Evolutionary conservation across 768 basidiomycete species (phyloP).

Genomic region (Tulasnella sp.): DNA sequence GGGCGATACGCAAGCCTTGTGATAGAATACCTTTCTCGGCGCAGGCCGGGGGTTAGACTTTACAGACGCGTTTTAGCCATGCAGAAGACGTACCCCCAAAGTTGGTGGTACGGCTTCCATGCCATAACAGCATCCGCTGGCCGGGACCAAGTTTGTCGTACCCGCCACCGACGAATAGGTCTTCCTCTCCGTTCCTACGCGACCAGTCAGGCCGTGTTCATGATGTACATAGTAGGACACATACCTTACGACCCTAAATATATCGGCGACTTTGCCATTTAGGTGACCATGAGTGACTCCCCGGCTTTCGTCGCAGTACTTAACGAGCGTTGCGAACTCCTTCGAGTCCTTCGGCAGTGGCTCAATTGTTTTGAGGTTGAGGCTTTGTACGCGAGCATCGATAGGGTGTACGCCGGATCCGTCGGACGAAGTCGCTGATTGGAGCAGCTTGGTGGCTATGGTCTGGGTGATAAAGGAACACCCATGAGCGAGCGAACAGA

Average conservation of each 20-base stretch:
- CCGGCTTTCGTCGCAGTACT: slow-evolving; percentile 43
- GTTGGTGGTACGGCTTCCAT: slow-evolving; percentile 50
- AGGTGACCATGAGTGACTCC: slow-evolving; percentile 42
- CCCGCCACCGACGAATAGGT: slow-evolving; percentile 36
- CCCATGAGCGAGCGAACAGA: not conserved
- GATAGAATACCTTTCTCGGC: slow-evolving; percentile 40
- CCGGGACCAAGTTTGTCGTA: slow-evolving; percentile 35
- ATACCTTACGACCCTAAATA: slow-evolving; percentile 45
- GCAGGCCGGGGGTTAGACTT: not conserved
- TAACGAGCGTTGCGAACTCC: slow-evolving; percentile 39
- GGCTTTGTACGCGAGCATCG: slow-evolving; percentile 42
- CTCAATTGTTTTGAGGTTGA: slow-evolving; percentile 41
- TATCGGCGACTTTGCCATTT: slow-evolving; percentile 31
- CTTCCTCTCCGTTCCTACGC: slow-evolving; percentile 27
- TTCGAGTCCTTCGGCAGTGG: slow-evolving; percentile 31
- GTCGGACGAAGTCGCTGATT: slow-evolving; percentile 30
- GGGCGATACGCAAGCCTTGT: slow-evolving; percentile 52
- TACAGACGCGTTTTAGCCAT: not conserved
- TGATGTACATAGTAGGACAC: not conserved
- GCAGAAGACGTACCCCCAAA: slow-evolving; percentile 31
- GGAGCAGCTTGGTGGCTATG: slow-evolving; percentile 46
- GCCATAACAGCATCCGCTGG: slow-evolving; percentile 48
- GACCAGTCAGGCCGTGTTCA: not conserved
- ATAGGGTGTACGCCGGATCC: slow-evolving; percentile 34
- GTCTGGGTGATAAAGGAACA: slow-evolving; percentile 29